A percentile compares a stretch with the other conserved stretches of the same genome.
Conservation (phyloP, 2,329 filamentous ascomycete species). For the Amylocarpus encephaloides region DNA sequence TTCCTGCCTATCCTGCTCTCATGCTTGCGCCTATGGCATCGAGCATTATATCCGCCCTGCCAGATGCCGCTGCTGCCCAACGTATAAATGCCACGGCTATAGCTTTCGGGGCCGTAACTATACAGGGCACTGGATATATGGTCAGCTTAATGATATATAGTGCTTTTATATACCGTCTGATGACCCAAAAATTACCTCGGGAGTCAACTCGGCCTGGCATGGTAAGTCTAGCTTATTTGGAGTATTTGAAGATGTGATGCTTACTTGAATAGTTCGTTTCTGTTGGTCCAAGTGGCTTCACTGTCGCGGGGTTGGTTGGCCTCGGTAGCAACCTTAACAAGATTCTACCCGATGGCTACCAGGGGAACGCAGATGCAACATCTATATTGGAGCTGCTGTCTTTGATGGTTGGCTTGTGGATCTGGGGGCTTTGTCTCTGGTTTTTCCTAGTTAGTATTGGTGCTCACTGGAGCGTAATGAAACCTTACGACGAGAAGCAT, state of each 20-base stretch:
- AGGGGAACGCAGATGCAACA: conserved; percentile 37
- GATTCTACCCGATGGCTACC: conserved; percentile 40
- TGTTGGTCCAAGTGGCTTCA: conserved; percentile 62
- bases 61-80: conserved; percentile 29
- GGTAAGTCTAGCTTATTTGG: conserved; percentile 27
- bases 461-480: conserved; percentile 63
- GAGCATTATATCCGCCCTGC: conserved; percentile 40
- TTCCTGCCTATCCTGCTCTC: conserved; percentile 75
- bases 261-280: conserved; percentile 58
- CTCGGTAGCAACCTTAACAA: conserved; percentile 21
- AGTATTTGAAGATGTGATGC: not conserved
- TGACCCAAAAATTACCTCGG: conserved; percentile 78
- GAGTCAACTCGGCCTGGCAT: conserved; percentile 74
- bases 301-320: conserved; percentile 50
- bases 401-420: conserved; percentile 65
- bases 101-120: conserved; percentile 42
- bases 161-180: conserved; percentile 77
- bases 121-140: conserved; percentile 50
- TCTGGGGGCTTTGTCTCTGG: conserved; percentile 78
- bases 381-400: conserved; percentile 43
- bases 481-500: conserved; percentile 37
- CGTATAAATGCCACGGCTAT: conserved; percentile 41
- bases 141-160: conserved; percentile 72
- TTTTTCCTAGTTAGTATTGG: conserved; percentile 78
- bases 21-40: conserved; percentile 66